Evolutionary conservation across 129 eudicot genomes (phyloP).

Genomic region (Lactuca sativa): DNA sequence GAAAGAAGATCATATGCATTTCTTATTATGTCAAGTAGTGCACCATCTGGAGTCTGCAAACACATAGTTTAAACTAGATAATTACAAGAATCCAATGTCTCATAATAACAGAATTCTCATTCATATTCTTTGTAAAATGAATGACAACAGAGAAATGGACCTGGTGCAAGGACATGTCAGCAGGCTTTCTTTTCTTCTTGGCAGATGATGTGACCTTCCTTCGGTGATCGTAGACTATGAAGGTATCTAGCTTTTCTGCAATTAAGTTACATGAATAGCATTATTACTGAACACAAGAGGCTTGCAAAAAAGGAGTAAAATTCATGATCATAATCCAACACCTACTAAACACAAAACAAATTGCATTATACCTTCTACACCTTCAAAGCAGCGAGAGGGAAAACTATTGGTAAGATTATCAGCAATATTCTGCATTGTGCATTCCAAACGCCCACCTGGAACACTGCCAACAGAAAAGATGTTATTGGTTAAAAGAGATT

Average conservation of each 20-base stretch:
- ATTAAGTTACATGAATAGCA: constrained; percentile 7
- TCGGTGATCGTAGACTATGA: constrained; percentile 80
- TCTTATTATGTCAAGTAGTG: constrained; percentile 84
- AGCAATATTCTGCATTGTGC: constrained; percentile 99
- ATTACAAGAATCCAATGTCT: neutral
- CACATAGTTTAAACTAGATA: too few relatives aligned
- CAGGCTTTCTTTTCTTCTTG: constrained; percentile 76
- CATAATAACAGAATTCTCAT: constrained; percentile 17
- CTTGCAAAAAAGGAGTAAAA: neutral
- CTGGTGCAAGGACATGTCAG: constrained; percentile 86
- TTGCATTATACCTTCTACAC: constrained; percentile 60
- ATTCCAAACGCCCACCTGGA: constrained; percentile 92
- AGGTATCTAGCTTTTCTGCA: constrained; percentile 89
- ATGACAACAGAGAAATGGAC: constrained; percentile 38
- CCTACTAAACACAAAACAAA: neutral
- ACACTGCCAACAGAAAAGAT: constrained; percentile 50
- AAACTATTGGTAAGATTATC: constrained; percentile 69
- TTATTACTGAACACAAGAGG: constrained; percentile 15
- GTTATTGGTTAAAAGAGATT: too few relatives aligned
- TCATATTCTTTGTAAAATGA: neutral
- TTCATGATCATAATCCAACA: neutral
- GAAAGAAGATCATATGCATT: constrained; percentile 94
- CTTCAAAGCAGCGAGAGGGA: constrained; percentile 62
- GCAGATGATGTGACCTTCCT: constrained; percentile 99
- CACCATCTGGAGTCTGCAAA: constrained; percentile 96